Evolutionary conservation across 208 protist genomes (phyloP).

Genomic region (Naegleria fowleri): DNA sequence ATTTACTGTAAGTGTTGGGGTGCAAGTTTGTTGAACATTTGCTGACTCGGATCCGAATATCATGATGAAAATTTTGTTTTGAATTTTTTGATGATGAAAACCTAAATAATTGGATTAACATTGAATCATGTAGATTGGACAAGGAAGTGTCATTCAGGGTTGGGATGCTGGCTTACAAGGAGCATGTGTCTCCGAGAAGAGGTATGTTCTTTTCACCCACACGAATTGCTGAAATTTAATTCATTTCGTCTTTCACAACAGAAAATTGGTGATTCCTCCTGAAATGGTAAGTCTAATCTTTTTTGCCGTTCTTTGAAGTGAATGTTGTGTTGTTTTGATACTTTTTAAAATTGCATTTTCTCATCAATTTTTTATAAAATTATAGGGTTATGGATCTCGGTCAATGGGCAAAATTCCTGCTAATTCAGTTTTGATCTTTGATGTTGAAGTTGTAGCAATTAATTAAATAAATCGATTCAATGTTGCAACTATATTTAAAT

Average conservation of each 20-base stretch:
- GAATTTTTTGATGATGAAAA: not conserved
- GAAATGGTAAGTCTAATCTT: slow-evolving; percentile 17
- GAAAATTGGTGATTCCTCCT: slow-evolving; percentile 42
- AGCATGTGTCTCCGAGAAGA: slow-evolving; percentile 48
- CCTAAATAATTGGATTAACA: too few relatives aligned
- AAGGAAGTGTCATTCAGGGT: slow-evolving; percentile 34
- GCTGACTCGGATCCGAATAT: not conserved
- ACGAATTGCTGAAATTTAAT: too few relatives aligned
- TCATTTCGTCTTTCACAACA: too few relatives aligned
- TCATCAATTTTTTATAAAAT: too few relatives aligned
- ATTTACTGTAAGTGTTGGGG: slow-evolving; percentile 47
- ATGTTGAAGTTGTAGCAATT: slow-evolving; percentile 44
- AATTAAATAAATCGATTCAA: slow-evolving; percentile 22
- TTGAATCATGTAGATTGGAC: not conserved
- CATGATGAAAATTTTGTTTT: not conserved
- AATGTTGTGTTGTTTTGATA: slow-evolving; percentile 28
- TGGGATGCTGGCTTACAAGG: slow-evolving; percentile 49
- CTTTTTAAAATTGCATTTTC: too few relatives aligned
- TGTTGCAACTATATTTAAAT: too few relatives aligned
- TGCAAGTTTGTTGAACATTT: slow-evolving; percentile 43
- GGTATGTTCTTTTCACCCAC: too few relatives aligned
- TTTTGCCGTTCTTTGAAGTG: too few relatives aligned
- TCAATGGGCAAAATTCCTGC: slow-evolving; percentile 38
- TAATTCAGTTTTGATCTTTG: slow-evolving; percentile 46
- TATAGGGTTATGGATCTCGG: too few relatives aligned